Evolutionary conservation across 2,329 filamentous ascomycete species (phyloP).

Genomic region (Diaporthe nobilis): DNA sequence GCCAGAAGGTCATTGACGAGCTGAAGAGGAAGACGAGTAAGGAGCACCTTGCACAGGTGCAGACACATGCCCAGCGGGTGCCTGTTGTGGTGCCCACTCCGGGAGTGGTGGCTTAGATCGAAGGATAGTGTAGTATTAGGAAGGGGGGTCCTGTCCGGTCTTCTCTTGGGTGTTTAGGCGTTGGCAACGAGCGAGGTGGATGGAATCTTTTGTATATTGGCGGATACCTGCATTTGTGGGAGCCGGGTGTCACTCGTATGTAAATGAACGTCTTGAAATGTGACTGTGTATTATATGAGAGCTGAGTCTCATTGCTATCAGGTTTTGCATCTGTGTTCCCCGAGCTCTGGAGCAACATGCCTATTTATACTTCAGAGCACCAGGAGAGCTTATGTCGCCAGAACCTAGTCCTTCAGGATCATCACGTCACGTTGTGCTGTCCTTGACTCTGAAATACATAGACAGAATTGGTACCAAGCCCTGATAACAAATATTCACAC

Average conservation of each 20-base stretch:
- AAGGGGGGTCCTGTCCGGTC: background rate
- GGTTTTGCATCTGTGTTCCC: no score
- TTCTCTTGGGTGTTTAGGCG: slow-evolving; percentile 3
- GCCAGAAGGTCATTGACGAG: slow-evolving; percentile 49
- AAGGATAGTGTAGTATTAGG: background rate
- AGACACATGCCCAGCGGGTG: background rate
- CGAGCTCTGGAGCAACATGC: background rate
- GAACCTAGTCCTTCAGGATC: background rate
- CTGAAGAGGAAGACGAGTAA: slow-evolving; percentile 41
- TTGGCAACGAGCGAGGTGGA: background rate
- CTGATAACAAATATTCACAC: background rate
- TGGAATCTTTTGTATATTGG: background rate
- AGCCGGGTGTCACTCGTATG: background rate
- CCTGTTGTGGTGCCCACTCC: background rate
- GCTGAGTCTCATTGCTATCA: no score
- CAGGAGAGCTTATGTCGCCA: no score
- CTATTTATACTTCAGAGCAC: background rate
- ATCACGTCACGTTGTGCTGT: no score
- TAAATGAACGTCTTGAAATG: background rate
- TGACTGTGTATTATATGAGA: background rate
- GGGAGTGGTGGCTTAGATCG: background rate
- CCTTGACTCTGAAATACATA: background rate
- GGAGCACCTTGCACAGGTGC: slow-evolving; percentile 34
- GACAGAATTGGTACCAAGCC: background rate
- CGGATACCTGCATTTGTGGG: background rate